Conservation (phyloP, 495 filamentous ascomycete genomes). For the Aspergillus campestris region DNA sequence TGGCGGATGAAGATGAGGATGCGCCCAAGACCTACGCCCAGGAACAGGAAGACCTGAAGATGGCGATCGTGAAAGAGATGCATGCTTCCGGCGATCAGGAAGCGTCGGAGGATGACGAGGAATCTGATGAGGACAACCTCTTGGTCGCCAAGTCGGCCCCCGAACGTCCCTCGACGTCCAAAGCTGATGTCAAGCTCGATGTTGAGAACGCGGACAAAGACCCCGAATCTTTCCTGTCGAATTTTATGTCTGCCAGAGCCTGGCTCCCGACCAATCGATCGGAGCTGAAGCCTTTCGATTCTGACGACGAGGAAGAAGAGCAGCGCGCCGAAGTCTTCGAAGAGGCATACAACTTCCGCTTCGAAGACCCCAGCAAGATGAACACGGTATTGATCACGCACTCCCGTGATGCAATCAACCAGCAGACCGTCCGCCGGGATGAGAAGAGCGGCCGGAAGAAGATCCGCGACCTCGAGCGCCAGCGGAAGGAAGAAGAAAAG, state of each 20-base stretch:
- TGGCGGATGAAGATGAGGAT: conserved; percentile 43
- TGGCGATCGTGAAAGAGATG: conserved; percentile 68
- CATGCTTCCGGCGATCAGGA: conserved; percentile 45
- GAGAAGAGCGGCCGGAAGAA: conserved; percentile 68
- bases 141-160: conserved; percentile 47
- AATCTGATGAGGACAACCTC: conserved; percentile 65
- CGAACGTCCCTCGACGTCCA: conserved; percentile 28
- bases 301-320: conserved; percentile 83
- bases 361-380: conserved; percentile 78
- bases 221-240: conserved; percentile 80
- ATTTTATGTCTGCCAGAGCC: conserved; percentile 81
- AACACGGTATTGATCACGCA: conserved; percentile 82
- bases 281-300: conserved; percentile 70
- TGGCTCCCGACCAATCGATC: conserved; percentile 63
- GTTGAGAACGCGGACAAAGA: conserved; percentile 75
- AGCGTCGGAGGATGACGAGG: conserved; percentile 41
- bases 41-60: conserved; percentile 77
- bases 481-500: conserved; percentile 71
- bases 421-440: conserved; percentile 75
- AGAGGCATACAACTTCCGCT: conserved; percentile 91
- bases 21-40: conserved; percentile 65
- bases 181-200: conserved; percentile 47
- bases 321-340: conserved; percentile 78
- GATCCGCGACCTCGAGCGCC: conserved; percentile 64
- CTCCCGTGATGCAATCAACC: conserved; percentile 71